Percentiles rank a stretch among this genome's conserved stretches.
Conservation (phyloP, 805 yeast genomes). For the Candida pseudoglaebosa region DNA sequence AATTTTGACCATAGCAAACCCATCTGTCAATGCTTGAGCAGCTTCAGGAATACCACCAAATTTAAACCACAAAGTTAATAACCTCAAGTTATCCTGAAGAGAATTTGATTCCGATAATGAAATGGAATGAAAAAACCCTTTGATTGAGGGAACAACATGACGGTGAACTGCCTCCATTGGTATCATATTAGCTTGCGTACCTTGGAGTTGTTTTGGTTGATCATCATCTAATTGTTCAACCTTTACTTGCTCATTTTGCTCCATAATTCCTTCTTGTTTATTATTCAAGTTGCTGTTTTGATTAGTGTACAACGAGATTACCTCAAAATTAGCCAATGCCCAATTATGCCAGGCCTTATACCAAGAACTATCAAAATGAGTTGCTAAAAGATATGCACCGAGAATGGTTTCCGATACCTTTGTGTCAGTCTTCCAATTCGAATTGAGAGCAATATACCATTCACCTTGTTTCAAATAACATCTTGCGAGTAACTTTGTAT, state of each 20-base stretch:
- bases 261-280: constrained; percentile 21
- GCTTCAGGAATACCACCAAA: constrained; percentile 94
- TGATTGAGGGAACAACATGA: constrained; percentile 93
- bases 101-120: constrained; percentile 83
- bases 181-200: constrained; percentile 17
- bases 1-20: constrained; percentile 80
- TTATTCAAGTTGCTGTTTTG: constrained; percentile 18
- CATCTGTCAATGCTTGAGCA: constrained; percentile 84
- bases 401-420: constrained; percentile 66
- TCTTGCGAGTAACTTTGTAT: constrained; percentile 81
- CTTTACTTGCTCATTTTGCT: constrained; percentile 23
- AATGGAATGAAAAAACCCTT: constrained; percentile 93
- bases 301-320: constrained; percentile 58
- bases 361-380: constrained; percentile 91
- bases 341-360: constrained; percentile 99
- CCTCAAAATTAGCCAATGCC: constrained; percentile 98
- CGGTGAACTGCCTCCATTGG: constrained; percentile 63
- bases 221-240: constrained; percentile 13
- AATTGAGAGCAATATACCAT: constrained; percentile 86
- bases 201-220: constrained; percentile 13
- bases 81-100: constrained; percentile 84
- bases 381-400: constrained; percentile 89
- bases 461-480: constrained; percentile 98
- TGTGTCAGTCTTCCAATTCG: constrained; percentile 71
- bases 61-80: constrained; percentile 91